These are phyloP conservation scores for Talaromyces funiculosus DNA, from an alignment of 2,329 filamentous ascomycete genomes.

Conservation along the genomic window DNA sequence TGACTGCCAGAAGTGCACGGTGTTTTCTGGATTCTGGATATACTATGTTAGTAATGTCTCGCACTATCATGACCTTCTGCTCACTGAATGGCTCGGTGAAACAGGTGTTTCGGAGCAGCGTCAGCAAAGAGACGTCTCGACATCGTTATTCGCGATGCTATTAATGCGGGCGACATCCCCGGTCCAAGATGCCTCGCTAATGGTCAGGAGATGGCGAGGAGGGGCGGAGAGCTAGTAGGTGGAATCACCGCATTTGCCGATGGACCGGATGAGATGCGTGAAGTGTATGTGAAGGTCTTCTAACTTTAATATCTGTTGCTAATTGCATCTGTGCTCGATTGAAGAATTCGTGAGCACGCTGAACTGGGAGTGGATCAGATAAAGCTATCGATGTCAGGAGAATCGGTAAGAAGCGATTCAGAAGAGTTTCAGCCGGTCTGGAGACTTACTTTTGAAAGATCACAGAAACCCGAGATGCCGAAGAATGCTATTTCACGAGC, in stretches of 20 bases:
- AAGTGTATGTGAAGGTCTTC: not conserved
- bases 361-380: constrained; percentile 40
- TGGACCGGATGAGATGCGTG: constrained; percentile 18
- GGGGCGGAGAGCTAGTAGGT: constrained; percentile 32
- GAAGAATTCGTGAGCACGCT: constrained; percentile 31
- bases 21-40: constrained; percentile 49
- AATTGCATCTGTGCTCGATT: too few species aligned
- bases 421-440: not conserved
- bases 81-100: not conserved
- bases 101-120: constrained; percentile 42
- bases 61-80: not conserved
- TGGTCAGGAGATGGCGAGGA: constrained; percentile 44
- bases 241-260: constrained; percentile 42
- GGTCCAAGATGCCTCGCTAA: constrained; percentile 47
- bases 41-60: constrained; percentile 31
- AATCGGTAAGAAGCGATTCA: constrained; percentile 28
- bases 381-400: constrained; percentile 42
- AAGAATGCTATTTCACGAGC: constrained; percentile 44
- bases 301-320: not conserved
- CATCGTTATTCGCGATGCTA: constrained; percentile 44
- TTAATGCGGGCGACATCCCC: constrained; percentile 45
- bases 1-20: constrained; percentile 41
- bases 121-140: constrained; percentile 45
- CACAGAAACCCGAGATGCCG: constrained; percentile 20
- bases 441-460: not conserved